A percentile compares a stretch with the other conserved stretches of the same genome.
phyloP scores from a whole-genome alignment of 108 stramenopile species.

The Poteriospumella lacustris region DNA sequence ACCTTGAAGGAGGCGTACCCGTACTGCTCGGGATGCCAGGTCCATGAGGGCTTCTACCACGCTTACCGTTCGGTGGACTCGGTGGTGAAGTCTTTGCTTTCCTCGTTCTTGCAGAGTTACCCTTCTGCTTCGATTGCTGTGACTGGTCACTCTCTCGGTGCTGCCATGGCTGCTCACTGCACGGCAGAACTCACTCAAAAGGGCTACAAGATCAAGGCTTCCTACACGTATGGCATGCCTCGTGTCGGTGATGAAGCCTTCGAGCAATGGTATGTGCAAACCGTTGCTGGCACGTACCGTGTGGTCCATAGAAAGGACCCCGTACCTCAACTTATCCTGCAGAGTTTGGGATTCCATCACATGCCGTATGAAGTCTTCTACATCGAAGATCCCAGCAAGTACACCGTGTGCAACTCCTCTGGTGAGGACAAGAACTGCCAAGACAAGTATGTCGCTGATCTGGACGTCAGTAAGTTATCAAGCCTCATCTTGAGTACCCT shows the following conservation, averaged over 20 bases:
- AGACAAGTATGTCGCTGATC: not conserved
- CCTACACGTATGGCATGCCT: slow-evolving; percentile 38
- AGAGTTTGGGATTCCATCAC: slow-evolving; percentile 36
- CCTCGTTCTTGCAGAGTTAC: not conserved
- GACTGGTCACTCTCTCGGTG: slow-evolving; percentile 33
- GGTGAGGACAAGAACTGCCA: slow-evolving; percentile 35
- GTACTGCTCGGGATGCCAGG: slow-evolving; percentile 13
- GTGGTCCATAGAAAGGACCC: slow-evolving; percentile 30
- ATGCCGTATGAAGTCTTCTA: slow-evolving; percentile 35
- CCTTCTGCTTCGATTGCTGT: not conserved
- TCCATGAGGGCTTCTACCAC: slow-evolving; percentile 30
- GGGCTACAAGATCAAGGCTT: not conserved
- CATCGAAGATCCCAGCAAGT: slow-evolving; percentile 18
- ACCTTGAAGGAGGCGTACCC: not conserved
- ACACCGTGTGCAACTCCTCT: slow-evolving; percentile 13
- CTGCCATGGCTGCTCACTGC: slow-evolving; percentile 31
- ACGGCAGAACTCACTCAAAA: not conserved
- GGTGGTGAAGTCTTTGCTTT: slow-evolving; percentile 1
- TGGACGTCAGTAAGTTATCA: too few relatives aligned
- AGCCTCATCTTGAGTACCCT: not conserved
- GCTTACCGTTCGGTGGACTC: not conserved
- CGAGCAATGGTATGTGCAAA: slow-evolving; percentile 27
- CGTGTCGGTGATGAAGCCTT: slow-evolving; percentile 32
- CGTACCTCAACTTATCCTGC: slow-evolving; percentile 23
- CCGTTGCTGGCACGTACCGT: not conserved